Evolutionary conservation across 106 monocot genomes (phyloP), one percentile per base, ranked within the genome.

Genomic region (Dioscorea zingiberensis): DNA sequence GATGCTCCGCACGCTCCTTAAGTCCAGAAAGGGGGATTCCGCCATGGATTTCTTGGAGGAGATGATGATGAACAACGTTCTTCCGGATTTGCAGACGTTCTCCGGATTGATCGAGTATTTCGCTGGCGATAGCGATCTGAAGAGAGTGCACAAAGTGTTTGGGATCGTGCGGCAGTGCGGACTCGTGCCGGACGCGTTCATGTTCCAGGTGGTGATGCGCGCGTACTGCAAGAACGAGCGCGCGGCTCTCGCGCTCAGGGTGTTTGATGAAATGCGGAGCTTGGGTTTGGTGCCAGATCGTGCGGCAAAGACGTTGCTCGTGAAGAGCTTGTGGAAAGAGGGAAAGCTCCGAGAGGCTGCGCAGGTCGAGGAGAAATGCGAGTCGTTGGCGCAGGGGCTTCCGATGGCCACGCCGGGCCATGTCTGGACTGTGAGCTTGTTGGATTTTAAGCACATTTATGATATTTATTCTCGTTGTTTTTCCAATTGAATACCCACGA

Each of bases 271-370:
- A 71, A 95, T 95, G 91, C 57, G 48, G 66, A 78, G 70, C 45
- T 67, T 68, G 12, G 68, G 68, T 19, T 28, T 85, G 72, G 30
- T 65, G 21, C 83, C 77, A 1, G 85, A 91, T 64, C 29, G 23
- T 0, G 19, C 46, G 18, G 83, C 80, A 3, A 91, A 88, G 57
- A 58, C 61, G 12, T 29, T 91, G 76, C 83, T 95, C 9, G 88
- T 91, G 23, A 95, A 79, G 75, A 91, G 85, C 78, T 59, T 95
- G 71, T 95, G 91, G 94, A 85, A 84, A 62, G 88, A 95, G 71
- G 91, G 88, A 55, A 95, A 81, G 75, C 72, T 88, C 4, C 55
- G 83, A 30, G 95, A 95, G 76, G 91, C 85, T 49, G 95, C 88
- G 0, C 53, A 38, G 55, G 95, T 91, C 48, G 85, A 91, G 80